phyloP scores from a whole-genome alignment of 306 rosid species.

The Dalbergia cochinchinensis region DNA sequence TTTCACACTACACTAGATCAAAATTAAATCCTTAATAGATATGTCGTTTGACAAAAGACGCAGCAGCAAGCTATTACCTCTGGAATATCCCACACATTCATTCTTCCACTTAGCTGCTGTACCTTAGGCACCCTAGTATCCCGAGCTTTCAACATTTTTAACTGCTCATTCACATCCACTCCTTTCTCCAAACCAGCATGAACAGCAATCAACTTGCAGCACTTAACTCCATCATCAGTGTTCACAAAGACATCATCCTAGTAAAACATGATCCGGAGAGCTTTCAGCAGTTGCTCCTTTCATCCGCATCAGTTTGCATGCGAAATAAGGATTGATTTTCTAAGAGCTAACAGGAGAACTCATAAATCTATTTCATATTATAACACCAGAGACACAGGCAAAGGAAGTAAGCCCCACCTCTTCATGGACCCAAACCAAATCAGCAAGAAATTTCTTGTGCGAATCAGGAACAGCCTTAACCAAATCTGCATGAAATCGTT shows the following conservation, averaged over 20 bases:
- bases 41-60: not conserved
- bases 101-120: constrained; percentile 76
- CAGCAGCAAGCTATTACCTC: constrained; percentile 60
- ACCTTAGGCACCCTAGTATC: constrained; percentile 78
- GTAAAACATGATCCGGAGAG: constrained; percentile 41
- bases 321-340: constrained; percentile 27
- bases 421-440: constrained; percentile 93
- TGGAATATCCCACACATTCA: constrained; percentile 82
- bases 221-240: constrained; percentile 62
- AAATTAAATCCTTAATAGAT: not conserved
- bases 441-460: constrained; percentile 88
- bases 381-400: constrained; percentile 17
- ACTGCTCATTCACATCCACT: constrained; percentile 70
- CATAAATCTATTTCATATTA: constrained; percentile 7
- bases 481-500: constrained; percentile 70
- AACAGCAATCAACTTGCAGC: constrained; percentile 85
- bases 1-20: too few species aligned
- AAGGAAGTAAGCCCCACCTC: constrained; percentile 64
- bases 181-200: constrained; percentile 90
- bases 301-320: constrained; percentile 30
- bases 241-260: constrained; percentile 81
- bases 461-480: constrained; percentile 88
- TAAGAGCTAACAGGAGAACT: constrained; percentile 4
- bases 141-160: constrained; percentile 68
- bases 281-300: constrained; percentile 43